phyloP scores from a whole-genome alignment of 2,329 filamentous ascomycete genomes.

The Fusarium sp. region DNA sequence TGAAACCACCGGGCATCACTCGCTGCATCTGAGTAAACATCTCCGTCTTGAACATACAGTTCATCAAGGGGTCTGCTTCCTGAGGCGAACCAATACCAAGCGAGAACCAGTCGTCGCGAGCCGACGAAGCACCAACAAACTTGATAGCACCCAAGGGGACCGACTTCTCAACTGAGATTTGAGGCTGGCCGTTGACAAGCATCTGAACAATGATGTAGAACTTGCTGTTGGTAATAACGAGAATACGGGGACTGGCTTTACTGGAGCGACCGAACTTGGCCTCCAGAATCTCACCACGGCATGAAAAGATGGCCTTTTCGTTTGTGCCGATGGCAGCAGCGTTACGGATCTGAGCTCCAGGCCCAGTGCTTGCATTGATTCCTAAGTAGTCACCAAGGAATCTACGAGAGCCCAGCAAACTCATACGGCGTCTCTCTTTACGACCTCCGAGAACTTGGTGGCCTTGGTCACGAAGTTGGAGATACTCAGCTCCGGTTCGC shows the following conservation, averaged over 20 bases:
- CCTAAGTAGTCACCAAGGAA: conserved; percentile 97
- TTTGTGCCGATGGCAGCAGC: conserved; percentile 77
- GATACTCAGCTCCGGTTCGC: conserved; percentile 87
- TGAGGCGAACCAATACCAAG: conserved; percentile 89
- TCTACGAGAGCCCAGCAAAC: conserved; percentile 88
- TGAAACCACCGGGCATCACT: conserved; percentile 82
- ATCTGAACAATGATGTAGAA: conserved; percentile 91
- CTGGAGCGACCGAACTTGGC: conserved; percentile 97
- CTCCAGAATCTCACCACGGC: conserved; percentile 88
- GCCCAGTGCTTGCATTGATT: conserved; percentile 82
- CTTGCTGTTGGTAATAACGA: conserved; percentile 87
- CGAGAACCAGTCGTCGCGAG: conserved; percentile 97
- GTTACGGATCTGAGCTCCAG: conserved; percentile 83
- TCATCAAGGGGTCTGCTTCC: conserved; percentile 92
- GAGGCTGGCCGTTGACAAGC: conserved; percentile 82
- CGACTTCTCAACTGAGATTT: conserved; percentile 84
- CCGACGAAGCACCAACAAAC: conserved; percentile 81
- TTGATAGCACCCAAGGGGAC: conserved; percentile 90
- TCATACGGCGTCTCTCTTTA: conserved; percentile 93
- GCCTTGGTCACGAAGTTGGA: conserved; percentile 88
- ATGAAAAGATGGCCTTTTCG: conserved; percentile 88
- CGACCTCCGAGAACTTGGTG: conserved; percentile 83
- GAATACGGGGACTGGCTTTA: conserved; percentile 87
- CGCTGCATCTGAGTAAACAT: conserved; percentile 92
- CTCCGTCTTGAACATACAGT: conserved; percentile 95